Percentiles rank a stretch among this genome's conserved stretches.
Evolutionary conservation across 2,329 filamentous ascomycete species (phyloP).

Genomic region (Aciculosporium take): DNA sequence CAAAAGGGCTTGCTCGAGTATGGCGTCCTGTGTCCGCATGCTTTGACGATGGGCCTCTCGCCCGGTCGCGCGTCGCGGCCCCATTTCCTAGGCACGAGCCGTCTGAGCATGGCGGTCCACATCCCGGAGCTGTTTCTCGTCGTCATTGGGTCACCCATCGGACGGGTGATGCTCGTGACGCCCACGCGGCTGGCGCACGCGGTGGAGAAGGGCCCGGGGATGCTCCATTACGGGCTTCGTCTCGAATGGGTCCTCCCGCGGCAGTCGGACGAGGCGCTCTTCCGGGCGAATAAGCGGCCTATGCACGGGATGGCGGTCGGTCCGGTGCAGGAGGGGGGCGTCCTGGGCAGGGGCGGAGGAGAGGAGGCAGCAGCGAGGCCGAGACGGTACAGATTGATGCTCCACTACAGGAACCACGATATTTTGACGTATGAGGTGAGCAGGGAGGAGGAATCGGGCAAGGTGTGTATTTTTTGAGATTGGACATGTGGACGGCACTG

Average conservation of each 20-base stretch:
- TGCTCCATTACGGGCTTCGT: constrained; percentile 30
- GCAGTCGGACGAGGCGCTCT: constrained; percentile 28
- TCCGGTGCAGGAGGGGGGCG: constrained; percentile 38
- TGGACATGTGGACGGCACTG: no score
- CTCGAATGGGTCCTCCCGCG: constrained; percentile 39
- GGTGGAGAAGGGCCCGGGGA: constrained; percentile 9
- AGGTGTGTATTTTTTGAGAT: constrained; percentile 22
- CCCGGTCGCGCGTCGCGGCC: constrained; percentile 10
- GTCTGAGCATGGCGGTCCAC: constrained; percentile 44
- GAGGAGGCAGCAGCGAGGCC: constrained; percentile 12
- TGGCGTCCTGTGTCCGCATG: constrained; percentile 18
- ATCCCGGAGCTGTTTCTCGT: constrained; percentile 60
- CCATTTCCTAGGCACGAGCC: constrained; percentile 21
- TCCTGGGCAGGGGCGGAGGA: constrained; percentile 6
- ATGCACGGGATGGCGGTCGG: constrained; percentile 55
- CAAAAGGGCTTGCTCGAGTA: constrained; percentile 12
- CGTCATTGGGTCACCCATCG: constrained; percentile 50
- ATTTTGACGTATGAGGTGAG: constrained; percentile 56
- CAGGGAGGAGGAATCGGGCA: constrained; percentile 24
- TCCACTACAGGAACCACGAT: constrained; percentile 58
- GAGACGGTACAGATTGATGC: constrained; percentile 50
- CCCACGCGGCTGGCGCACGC: constrained; percentile 21
- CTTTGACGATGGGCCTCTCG: constrained; percentile 14
- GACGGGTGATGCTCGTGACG: constrained; percentile 51
- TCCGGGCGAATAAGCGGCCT: constrained; percentile 31